Evolutionary conservation across 805 yeast species (phyloP), one percentile per base, ranked within the genome.

Genomic region (Spathaspora sp.): DNA sequence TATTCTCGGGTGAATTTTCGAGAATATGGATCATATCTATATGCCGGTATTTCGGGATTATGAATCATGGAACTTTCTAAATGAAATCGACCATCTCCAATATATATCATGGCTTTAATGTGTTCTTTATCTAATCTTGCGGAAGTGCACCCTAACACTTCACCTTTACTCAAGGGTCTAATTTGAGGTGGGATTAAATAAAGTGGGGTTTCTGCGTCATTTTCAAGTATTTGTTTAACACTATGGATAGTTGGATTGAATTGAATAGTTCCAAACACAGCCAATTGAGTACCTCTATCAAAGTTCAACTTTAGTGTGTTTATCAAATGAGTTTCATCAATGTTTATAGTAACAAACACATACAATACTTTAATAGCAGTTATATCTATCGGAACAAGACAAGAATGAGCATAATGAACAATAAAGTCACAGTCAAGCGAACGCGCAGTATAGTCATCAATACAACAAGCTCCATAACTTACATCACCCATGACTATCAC

Each of bases 401-500:
- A 94, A 7, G 97, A 90, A 66, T 94, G 99, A 1, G 99, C 99
- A 68, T 94, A 94, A 69, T 94, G 99, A 12, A 93, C 90, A 53
- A 94, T 84, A 61, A 92, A 87, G 64, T 94, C 99, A 70, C 99
- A 94, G 47, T 88, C 97, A 26, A 94, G 69, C 0, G 98, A 84
- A 56, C 92, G 76, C 1, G 99, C 99, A 0, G 99, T 92, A 64
- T 78, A 94, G 64, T 94, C 99, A 66, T 94, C 99, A 45, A 94
- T 91, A 70, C 99, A 94, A 66, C 99, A 94, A 0, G 99, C 99
- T 43, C 99, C 99, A 63, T 94, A 94, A 0, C 97, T 89, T 0
- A 94, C 99, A 67, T 94, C 99, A 1, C 99, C 99, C 99, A 94
- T 94, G 2, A 93, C 94, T 1, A 94, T 75, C 0, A 92, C 88